Evolutionary conservation across 495 filamentous ascomycete species (phyloP), one percentile per base, ranked within the genome.

Genomic region (Aspergillus hancockii): DNA sequence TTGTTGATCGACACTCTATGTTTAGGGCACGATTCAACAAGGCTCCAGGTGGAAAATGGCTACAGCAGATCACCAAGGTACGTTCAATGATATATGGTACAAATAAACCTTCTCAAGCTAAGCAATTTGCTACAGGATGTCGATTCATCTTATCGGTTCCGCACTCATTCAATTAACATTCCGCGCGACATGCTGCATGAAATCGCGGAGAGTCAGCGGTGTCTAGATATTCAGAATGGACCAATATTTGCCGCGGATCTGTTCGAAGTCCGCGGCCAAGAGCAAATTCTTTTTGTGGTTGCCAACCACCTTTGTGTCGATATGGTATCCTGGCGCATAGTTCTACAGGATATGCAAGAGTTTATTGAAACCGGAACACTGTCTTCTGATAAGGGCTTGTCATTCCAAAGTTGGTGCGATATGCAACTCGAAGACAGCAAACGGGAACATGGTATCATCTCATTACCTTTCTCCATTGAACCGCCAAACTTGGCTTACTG

Each of bases 241-340:
- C 79, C 79, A 13, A 61, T 80, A 6, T 71, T 81, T 30, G 71
- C 73, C 3, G 73, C 72, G 0, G 77, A 82, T 54, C 57, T 82
- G 1, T 84, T 90, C 62, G 75, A 84, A 16, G 75, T 81, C 7
- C 64, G 75, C 49, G 75, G 80, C n/a, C 66, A 70, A 9, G 74
- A 77, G 25, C 85, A 88, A 49, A 67, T 85, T 30, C 68, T 90
- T 4, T 88, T 88, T 67, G 68, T 91, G 22, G 77, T 78, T 0
- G 86, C 82, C n/a, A 85, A 89, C 63, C 88, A 90, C 61, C 73
- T 90, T 0, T 85, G 84, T 19, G 78, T 91, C 53, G 89, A 91
- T 64, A 80, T 89, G 49, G 82, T 87, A 0, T 91, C 89, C 2
- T 90, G 87, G 88, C 77, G 83, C 28, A 77, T 88, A 55, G 81